Conservation (phyloP, 495 filamentous ascomycete species). For the Melanomma pulvis-pyrius region DNA sequence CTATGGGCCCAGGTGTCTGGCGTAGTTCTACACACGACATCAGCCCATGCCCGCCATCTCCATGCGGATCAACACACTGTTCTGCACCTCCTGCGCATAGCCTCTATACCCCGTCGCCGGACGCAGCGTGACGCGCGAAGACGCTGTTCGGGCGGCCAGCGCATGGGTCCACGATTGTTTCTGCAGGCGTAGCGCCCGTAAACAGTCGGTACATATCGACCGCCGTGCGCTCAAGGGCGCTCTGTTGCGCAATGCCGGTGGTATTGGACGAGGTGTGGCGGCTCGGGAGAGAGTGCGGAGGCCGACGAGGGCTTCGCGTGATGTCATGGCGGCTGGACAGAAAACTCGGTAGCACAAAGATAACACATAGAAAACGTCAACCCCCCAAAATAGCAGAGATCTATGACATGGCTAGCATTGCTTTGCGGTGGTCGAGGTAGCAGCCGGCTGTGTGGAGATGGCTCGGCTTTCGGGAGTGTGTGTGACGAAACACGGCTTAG, state of each 20-base stretch:
- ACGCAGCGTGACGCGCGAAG: background rate
- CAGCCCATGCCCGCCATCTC: background rate
- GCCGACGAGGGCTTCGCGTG: constrained; percentile 17
- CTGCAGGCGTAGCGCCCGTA: constrained; percentile 11
- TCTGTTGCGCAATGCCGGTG: background rate
- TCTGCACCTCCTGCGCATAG: constrained; percentile 13
- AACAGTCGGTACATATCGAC: constrained; percentile 34
- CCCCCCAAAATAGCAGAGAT: background rate
- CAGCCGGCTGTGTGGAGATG: background rate
- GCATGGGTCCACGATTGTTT: background rate
- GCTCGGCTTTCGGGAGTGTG: constrained; percentile 17
- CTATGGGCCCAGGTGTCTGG: constrained; percentile 63
- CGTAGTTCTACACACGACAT: constrained; percentile 3
- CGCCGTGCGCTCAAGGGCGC: constrained; percentile 2
- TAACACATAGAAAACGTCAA: background rate
- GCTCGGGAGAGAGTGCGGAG: constrained; percentile 18
- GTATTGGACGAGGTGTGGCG: background rate
- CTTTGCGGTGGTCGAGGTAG: background rate
- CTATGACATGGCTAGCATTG: constrained; percentile 16
- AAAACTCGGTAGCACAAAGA: background rate
- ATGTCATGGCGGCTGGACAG: constrained; percentile 23
- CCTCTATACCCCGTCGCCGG: constrained; percentile 19
- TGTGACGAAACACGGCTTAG: background rate
- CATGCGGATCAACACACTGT: background rate
- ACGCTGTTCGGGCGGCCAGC: background rate